phyloP scores from a whole-genome alignment of 1,284 basidiomycete genomes.

The Cryptococcus hybrid region DNA sequence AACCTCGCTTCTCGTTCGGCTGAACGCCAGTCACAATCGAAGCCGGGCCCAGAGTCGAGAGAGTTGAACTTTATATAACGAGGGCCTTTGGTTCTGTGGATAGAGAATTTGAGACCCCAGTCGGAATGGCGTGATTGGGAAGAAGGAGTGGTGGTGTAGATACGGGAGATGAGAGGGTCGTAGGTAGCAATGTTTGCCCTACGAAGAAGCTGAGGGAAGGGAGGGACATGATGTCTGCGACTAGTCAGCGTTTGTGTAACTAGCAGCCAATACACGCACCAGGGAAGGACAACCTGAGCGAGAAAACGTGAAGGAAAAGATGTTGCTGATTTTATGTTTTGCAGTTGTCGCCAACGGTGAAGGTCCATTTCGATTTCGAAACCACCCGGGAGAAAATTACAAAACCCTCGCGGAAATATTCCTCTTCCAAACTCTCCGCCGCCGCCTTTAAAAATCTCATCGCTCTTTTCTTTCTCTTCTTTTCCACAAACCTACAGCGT shows the following conservation, averaged over 20 bases:
- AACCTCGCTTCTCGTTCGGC: conserved; percentile 48
- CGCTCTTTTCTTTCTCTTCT: conserved; percentile 3
- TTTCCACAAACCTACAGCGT: conserved; percentile 10
- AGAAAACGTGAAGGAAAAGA: no score
- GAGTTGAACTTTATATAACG: conserved; percentile 38
- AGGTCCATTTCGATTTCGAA: no score
- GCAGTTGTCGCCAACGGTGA: no score
- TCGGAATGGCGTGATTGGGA: conserved; percentile 34
- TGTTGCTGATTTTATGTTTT: background rate
- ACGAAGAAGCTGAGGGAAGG: conserved; percentile 42
- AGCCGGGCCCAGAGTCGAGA: conserved; percentile 37
- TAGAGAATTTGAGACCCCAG: conserved; percentile 46
- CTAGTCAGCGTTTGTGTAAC: background rate
- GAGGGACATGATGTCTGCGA: conserved; percentile 11
- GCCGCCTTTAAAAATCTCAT: background rate
- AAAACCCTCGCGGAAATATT: conserved; percentile 4
- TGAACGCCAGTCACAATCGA: conserved; percentile 39
- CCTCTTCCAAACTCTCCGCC: background rate
- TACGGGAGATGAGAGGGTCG: conserved; percentile 47
- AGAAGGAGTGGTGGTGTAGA: conserved; percentile 44
- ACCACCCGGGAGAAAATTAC: conserved; percentile 1
- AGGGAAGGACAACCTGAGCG: background rate
- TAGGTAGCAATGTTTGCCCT: conserved; percentile 43
- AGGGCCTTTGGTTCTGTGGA: conserved; percentile 31
- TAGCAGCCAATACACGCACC: background rate